Evolutionary conservation across 352 stramenopile species (phyloP).

Genomic region (Pythium phragmiticola): DNA sequence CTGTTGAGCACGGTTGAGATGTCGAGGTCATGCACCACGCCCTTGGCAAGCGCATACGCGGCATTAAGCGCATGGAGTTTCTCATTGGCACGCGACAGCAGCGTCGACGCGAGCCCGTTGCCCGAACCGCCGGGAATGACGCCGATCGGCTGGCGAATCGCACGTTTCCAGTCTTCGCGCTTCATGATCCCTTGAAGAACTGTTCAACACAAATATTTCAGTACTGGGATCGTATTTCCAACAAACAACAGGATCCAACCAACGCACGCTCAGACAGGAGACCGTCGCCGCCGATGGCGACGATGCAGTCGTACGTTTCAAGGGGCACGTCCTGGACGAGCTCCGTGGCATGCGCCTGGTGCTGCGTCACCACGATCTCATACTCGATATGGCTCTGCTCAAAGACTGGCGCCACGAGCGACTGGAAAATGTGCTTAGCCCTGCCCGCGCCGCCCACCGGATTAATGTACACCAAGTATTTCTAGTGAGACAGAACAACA

Average conservation of each 20-base stretch:
- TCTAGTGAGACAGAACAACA: constrained; percentile 12
- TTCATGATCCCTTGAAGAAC: constrained; percentile 76
- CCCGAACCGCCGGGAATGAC: constrained; percentile 51
- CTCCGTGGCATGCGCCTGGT: constrained; percentile 59
- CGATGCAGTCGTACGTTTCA: constrained; percentile 60
- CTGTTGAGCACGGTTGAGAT: constrained; percentile 50
- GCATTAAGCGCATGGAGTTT: constrained; percentile 51
- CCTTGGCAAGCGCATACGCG: constrained; percentile 66
- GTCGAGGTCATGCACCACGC: constrained; percentile 59
- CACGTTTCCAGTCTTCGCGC: constrained; percentile 38
- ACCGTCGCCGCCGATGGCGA: constrained; percentile 65
- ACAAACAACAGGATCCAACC: background rate
- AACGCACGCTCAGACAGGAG: constrained; percentile 64
- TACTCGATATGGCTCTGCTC: constrained; percentile 54
- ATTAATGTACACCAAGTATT: constrained; percentile 74
- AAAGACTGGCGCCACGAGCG: constrained; percentile 51
- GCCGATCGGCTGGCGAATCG: constrained; percentile 36
- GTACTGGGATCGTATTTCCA: background rate
- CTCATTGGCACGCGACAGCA: constrained; percentile 53
- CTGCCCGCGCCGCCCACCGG: constrained; percentile 55
- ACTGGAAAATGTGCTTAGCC: constrained; percentile 50
- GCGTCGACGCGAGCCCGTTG: constrained; percentile 60
- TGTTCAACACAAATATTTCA: constrained; percentile 16
- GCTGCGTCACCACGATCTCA: constrained; percentile 49
- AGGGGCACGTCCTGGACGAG: constrained; percentile 42